Conservation (phyloP, 139 green algal species). For the Volvox reticuliferus region DNA sequence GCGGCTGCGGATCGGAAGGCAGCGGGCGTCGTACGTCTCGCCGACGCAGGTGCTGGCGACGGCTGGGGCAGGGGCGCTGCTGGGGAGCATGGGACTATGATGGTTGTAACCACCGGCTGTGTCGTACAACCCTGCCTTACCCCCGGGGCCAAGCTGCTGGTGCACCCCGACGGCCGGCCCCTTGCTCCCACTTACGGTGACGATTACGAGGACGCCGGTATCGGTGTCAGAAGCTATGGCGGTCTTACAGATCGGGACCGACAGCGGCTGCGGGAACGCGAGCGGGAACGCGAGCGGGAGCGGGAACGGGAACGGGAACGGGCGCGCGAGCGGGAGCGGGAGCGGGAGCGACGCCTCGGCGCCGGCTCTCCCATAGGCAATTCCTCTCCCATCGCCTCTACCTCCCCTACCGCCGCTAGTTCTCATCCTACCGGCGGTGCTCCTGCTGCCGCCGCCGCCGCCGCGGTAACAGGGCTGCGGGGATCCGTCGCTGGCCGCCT, state of each 20-base stretch:
- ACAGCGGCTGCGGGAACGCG: not conserved
- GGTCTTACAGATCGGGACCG: not conserved
- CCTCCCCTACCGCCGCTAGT: not conserved
- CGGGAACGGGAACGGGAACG: not conserved
- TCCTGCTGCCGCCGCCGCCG: not conserved
- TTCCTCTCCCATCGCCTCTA: not conserved
- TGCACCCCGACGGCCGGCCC: not conserved
- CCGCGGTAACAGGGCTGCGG: not conserved
- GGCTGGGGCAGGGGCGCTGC: not conserved
- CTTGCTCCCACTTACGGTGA: not conserved
- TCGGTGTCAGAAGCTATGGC: not conserved
- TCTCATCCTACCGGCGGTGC: not conserved
- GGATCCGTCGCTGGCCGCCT: not conserved
- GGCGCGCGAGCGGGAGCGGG: constrained; percentile 16
- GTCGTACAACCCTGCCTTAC: constrained; percentile 14
- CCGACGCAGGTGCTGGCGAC: not conserved
- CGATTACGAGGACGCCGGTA: not conserved
- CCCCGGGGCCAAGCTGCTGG: not conserved
- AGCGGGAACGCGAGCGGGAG: not conserved
- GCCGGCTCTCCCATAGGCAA: not conserved
- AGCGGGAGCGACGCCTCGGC: not conserved
- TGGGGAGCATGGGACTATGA: not conserved
- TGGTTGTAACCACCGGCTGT: constrained; percentile 31
- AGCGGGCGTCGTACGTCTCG: too few relatives aligned
- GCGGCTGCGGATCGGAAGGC: too few relatives aligned